Conservation (phyloP, 2,329 filamentous ascomycete species). For the Ophiosphaerella narmari region DNA sequence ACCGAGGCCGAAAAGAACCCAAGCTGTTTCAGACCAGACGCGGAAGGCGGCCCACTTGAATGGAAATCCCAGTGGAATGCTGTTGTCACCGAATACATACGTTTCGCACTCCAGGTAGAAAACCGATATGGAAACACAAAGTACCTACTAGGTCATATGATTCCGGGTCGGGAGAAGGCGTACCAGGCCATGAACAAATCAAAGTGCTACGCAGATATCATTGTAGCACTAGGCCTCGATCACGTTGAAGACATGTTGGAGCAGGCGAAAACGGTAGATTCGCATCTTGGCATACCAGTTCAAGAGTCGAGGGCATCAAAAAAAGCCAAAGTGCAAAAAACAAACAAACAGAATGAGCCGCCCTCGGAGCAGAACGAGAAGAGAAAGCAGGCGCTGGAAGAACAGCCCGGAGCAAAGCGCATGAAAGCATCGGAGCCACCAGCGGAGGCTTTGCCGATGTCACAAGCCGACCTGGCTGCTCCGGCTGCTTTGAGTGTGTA, state of each 20-base stretch:
- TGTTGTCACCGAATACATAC: conserved; percentile 76
- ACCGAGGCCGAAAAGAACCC: conserved; percentile 89
- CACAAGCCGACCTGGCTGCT: not conserved
- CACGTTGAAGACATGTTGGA: conserved; percentile 67
- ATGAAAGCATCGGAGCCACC: conserved; percentile 29
- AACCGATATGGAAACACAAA: conserved; percentile 95
- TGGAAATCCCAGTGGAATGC: conserved; percentile 71
- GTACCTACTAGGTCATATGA: conserved; percentile 81
- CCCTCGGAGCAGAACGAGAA: conserved; percentile 24
- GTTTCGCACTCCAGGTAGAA: conserved; percentile 72
- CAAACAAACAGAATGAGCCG: conserved; percentile 11
- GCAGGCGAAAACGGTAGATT: conserved; percentile 69
- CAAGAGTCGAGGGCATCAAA: conserved; percentile 54
- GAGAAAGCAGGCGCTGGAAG: conserved; percentile 17
- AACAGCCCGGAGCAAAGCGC: conserved; percentile 30
- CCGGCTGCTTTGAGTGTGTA: conserved; percentile 13
- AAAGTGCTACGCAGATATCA: conserved; percentile 73
- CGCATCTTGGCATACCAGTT: conserved; percentile 63
- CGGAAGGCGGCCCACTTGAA: conserved; percentile 65
- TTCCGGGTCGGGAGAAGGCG: conserved; percentile 74
- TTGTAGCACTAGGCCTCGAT: conserved; percentile 67
- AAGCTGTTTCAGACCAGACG: conserved; percentile 76
- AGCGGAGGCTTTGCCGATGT: not conserved
- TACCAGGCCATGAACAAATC: conserved; percentile 66
- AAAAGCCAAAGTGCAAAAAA: conserved; percentile 48